Percentiles rank a stretch among this genome's conserved stretches.
These are phyloP conservation scores for Globisporangium viniferum DNA, from an alignment of 352 stramenopile species.

Conservation along the genomic window DNA sequence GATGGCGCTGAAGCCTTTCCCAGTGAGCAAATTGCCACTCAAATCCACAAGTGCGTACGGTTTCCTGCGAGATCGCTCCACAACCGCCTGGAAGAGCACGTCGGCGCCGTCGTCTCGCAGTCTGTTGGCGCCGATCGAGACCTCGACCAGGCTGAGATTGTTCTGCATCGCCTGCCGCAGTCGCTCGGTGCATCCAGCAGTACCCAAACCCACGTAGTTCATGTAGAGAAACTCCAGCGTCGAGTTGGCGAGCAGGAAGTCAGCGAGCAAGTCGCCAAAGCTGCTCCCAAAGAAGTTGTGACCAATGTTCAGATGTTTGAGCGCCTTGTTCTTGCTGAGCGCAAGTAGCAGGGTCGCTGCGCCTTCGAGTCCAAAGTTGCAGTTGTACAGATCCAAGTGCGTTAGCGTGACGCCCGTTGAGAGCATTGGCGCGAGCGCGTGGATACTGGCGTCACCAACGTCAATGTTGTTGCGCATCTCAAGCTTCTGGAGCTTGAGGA, in stretches of 20 bases:
- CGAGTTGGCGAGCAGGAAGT: slow-evolving; percentile 58
- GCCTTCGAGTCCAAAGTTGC: slow-evolving; percentile 64
- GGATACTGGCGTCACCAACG: slow-evolving; percentile 56
- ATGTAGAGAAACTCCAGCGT: slow-evolving; percentile 44
- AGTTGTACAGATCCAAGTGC: slow-evolving; percentile 66
- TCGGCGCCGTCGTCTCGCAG: slow-evolving; percentile 54
- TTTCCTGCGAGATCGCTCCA: slow-evolving; percentile 35
- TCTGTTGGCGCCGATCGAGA: slow-evolving; percentile 71
- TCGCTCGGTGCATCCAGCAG: slow-evolving; percentile 41
- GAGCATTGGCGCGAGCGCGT: slow-evolving; percentile 65
- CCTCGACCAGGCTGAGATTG: slow-evolving; percentile 41
- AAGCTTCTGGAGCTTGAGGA: slow-evolving; percentile 45
- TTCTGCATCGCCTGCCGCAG: slow-evolving; percentile 44
- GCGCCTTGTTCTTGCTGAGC: slow-evolving; percentile 42
- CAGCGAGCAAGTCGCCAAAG: slow-evolving; percentile 66
- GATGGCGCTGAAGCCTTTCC: slow-evolving; percentile 39
- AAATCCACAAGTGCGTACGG: slow-evolving; percentile 55
- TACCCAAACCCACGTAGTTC: slow-evolving; percentile 64
- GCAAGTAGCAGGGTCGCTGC: slow-evolving; percentile 53
- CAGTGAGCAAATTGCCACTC: slow-evolving; percentile 73
- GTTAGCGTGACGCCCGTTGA: slow-evolving; percentile 35
- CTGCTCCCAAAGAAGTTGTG: slow-evolving; percentile 70
- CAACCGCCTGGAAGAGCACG: slow-evolving; percentile 46
- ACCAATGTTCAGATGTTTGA: slow-evolving; percentile 62
- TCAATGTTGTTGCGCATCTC: slow-evolving; percentile 70